Evolutionary conservation across 371 early-diverging fungal genomes (phyloP), one percentile per base, ranked within the genome.

Genomic region (Parasitella parasitica): DNA sequence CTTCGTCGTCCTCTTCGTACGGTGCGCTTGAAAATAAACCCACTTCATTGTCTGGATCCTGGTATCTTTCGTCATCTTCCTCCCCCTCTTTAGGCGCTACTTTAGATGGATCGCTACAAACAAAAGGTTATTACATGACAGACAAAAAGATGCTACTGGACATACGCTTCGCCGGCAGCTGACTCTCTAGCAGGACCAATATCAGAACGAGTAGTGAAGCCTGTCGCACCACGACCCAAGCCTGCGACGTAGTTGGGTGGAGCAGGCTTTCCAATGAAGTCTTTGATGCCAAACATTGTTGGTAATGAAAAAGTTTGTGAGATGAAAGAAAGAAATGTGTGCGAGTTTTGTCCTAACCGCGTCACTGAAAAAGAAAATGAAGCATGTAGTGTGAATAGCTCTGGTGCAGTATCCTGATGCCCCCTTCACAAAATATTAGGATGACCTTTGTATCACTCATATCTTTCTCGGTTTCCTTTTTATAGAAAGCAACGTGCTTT

Each of bases 131-230:
- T n/a, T 1, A 34, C 13, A 55, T 39, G 39, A 12, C 53, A 24
- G 26, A 20, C 27, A 27, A 56, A 20, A 3, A 20, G 3, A n/a
- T 13, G 4, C 6, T 15, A 53, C 13, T 30, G 18, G 12, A 18
- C 70, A 61, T 81, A 86, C 73, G 79, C 81, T 53, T 84, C 83
- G 27, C 67, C 70, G 15, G n/a, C n/a, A n/a, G 64, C 81, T 69
- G 46, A 83, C 63, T 95, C 98, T 71, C 96, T 87, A 4, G 97
- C 98, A 28, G 97, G 96, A 61, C 97, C 98, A 63, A 98, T 94
- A 81, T 97, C 97, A 4, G 97, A 94, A 27, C 97, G 91, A n/a
- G 97, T 98, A 4, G 97, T 97, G 70, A 98, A 98, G 6, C 97
- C 97, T 7, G 94, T 92, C 0, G 98, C 97, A 64, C 93, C 98